Base-by-base conservation (phyloP, 208 protist genomes). In the Phytomonas serpens region DNA sequence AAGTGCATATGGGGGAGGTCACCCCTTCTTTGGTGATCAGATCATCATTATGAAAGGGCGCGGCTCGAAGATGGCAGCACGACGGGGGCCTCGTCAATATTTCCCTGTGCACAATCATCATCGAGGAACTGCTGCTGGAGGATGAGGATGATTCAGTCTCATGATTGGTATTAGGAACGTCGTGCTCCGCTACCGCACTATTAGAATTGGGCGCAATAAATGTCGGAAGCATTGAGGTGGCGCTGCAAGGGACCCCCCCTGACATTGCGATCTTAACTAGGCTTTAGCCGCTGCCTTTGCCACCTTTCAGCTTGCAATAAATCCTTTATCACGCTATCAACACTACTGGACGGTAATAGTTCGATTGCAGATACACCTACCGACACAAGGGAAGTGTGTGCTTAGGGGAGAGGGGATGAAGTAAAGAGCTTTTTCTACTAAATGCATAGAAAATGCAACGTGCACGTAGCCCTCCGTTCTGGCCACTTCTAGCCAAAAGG, bases 61-160 rank as follows among this genome's bases (percentile, higher is more conserved):
- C 23, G 13, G 16, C 19, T 27, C 0, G 4, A 23, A 27, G 13
- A 27, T 0, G 19, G 1, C 16, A 27, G 47, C 47, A 6, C 16
- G 47, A 27, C 19, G 19, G 47, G 16, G 47, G 4, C 23, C 19
- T 19, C 19, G 19, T 27, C 11, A 27, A 19, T 6, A 19, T 11
- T 11, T 27, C 3, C 23, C 7, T 19, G 47, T 27, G 47, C 2
- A 27, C 19, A 19, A 19, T 27, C 47, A 57, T 27, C 19, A 57
- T 57, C 19, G 47, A 57, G 47, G 47, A 19, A 57, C 40, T 62
- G n/a, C 34, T 51, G 33, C n/a, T 70, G 29, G 67, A 61, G 33
- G 16, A 63, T 5, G 67, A 61, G 16, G 40, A 47, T 33, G 19
- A 47, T 4, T 19, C 13, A 10, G 40, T 64, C 29, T 10, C 16